Evolutionary conservation across 2,329 filamentous ascomycete genomes (phyloP), one percentile per base, ranked within the genome.

Genomic region (Cladosporium velox): DNA sequence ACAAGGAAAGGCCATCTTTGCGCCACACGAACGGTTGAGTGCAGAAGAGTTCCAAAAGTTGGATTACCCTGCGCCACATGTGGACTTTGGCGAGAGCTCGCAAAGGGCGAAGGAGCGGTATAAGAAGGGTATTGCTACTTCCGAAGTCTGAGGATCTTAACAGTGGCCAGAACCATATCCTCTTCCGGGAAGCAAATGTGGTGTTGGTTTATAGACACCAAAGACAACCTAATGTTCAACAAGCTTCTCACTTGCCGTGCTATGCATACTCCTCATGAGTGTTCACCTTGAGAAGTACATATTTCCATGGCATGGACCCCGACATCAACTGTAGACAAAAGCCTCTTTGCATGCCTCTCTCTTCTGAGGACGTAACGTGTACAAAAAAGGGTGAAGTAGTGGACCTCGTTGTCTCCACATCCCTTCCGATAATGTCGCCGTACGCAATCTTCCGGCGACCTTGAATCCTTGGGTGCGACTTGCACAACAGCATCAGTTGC

Each of bases 31-130:
- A 44, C 70, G 83, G 26, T 71, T 84, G 66, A 73, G 72, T 10
- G 79, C 80, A 68, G 73, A 77, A n/a, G 81, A 83, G 66, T 84
- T 84, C 72, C 80, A 82, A 73, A 80, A 81, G 68, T 64, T 82
- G 57, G 81, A 79, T 3, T 83, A 83, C 70, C 80, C 80, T 32
- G 74, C 74, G 67, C 81, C 81, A 59, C 78, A 81, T 72, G 80
- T 82, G 28, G 76, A 82, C 68, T 82, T 77, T 72, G 76, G 76
- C 64, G 76, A 80, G 71, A 82, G 77, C 32, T 78, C 79, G 72
- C 70, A 75, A 54, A 76, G 81, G 67, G 79, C 78, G 30, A 75
- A 81, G 65, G 77, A 79, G 68, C 74, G 78, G 66, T 82, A 80
- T 62, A 81, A 81, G 74, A 70, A 71, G 47, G 80, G 82, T 68